phyloP scores from a whole-genome alignment of 2,329 filamentous ascomycete species.

The Colletotrichum salicis region DNA sequence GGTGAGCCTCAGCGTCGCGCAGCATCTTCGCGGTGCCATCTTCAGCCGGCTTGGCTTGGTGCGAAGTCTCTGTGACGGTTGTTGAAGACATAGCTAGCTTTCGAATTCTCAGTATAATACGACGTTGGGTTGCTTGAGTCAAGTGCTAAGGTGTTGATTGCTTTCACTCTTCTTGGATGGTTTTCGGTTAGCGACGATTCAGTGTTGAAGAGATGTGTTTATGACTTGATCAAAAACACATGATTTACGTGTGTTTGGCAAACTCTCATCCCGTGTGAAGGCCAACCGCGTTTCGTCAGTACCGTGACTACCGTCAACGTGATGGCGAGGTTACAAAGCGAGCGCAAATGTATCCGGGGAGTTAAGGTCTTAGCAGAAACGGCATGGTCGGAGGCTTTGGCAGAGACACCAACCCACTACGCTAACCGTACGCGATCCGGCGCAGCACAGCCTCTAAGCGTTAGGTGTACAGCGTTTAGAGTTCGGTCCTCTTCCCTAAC shows the following conservation, averaged over 20 bases:
- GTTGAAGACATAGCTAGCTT: constrained; percentile 9
- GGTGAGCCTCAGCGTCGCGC: constrained; percentile 22
- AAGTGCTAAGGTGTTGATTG: neutral
- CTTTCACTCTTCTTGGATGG: neutral
- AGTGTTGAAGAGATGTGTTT: neutral
- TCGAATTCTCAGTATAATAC: neutral
- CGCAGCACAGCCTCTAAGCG: neutral
- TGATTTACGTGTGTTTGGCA: neutral
- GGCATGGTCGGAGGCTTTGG: neutral
- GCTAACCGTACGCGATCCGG: neutral
- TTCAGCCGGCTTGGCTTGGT: neutral
- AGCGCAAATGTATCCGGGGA: neutral
- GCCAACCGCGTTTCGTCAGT: neutral
- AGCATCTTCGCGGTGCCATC: constrained; percentile 17
- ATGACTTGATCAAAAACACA: neutral
- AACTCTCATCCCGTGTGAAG: neutral
- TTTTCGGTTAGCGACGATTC: neutral
- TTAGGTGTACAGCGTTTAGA: neutral
- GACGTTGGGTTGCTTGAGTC: neutral
- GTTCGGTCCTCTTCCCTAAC: constrained; percentile 8
- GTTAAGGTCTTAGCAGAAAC: neutral
- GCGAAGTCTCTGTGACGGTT: constrained; percentile 6
- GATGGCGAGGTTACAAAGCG: neutral
- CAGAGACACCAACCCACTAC: neutral
- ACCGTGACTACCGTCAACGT: neutral